Evolutionary conservation across 2,329 filamentous ascomycete species (phyloP), one percentile per base, ranked within the genome.

Genomic region (Waltergamsia citrina): DNA sequence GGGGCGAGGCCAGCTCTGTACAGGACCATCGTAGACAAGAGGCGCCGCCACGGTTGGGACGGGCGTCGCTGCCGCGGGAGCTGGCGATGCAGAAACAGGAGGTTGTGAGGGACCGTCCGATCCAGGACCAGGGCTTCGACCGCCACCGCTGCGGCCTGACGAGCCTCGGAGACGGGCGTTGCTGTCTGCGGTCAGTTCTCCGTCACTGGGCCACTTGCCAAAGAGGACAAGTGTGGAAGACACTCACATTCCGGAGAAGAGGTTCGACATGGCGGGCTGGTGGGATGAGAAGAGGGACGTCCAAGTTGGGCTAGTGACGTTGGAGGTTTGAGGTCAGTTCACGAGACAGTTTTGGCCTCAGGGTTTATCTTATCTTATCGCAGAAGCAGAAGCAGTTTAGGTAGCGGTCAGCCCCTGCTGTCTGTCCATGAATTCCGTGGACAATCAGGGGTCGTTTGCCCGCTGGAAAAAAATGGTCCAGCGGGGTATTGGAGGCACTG

Each of bases 201-300:
- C 3, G 10, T 10, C 14, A n/a, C 11, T 7, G 10, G 17, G 29
- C 20, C 15, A 16, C 16, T 29, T 20, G 19, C 15, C 20, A n/a
- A 17, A 6, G 8, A 11, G 29, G 15, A 17, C 16, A n/a, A 29
- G 32, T 39, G 39, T 37, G 42, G 30, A 40, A 35, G 41, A 31
- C 36, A 63, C 65, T 62, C 56, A 69, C 65, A 69, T 67, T 54
- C 65, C 64, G 46, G 63, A 68, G 47, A 69, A 67, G 44, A 69
- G 51, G 54, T 67, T 67, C 41, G 65, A 67, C 65, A 68, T 69
- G 48, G 14, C n/a, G n/a, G n/a, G n/a, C n/a, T n/a, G n/a, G n/a
- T n/a, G n/a, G n/a, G n/a, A n/a, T n/a, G n/a, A n/a, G n/a, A n/a
- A n/a, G n/a, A n/a, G n/a, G n/a, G n/a, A n/a, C n/a, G n/a, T n/a